Percentiles rank a stretch among this genome's conserved stretches.
phyloP scores from a whole-genome alignment of 108 stramenopile genomes.

The Phaeodactylum tricornutum region DNA sequence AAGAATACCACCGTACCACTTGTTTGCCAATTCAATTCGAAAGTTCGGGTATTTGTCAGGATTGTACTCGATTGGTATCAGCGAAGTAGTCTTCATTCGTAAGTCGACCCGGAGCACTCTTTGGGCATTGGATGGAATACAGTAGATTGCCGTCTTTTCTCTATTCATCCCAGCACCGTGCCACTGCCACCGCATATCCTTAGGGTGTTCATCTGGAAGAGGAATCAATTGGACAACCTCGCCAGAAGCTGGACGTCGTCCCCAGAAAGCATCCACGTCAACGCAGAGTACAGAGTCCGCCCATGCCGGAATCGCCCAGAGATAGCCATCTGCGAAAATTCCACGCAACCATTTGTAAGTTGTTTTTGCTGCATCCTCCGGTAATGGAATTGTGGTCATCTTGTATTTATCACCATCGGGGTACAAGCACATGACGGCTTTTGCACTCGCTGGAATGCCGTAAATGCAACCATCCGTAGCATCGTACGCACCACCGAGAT shows the following conservation, averaged over 20 bases:
- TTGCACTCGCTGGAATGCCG: conserved; percentile 59
- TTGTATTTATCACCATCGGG: conserved; percentile 16
- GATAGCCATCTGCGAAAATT: conserved; percentile 49
- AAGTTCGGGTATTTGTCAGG: conserved; percentile 31
- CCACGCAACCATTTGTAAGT: conserved; percentile 78
- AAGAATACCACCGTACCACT: conserved; percentile 78
- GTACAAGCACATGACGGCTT: conserved; percentile 43
- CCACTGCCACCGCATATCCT: conserved; percentile 64
- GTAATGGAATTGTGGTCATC: conserved; percentile 47
- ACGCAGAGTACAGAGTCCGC: conserved; percentile 47
- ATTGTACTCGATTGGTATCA: conserved; percentile 40
- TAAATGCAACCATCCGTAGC: conserved; percentile 58
- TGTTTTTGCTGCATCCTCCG: conserved; percentile 26
- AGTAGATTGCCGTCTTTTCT: conserved; percentile 70
- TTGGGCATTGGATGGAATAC: conserved; percentile 70
- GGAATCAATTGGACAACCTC: conserved; percentile 28
- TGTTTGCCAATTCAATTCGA: conserved; percentile 36
- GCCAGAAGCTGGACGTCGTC: conserved; percentile 17
- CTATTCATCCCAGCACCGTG: conserved; percentile 75
- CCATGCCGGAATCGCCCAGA: conserved; percentile 78
- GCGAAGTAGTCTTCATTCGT: conserved; percentile 41
- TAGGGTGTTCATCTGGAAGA: conserved; percentile 33
- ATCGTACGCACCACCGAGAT: conserved; percentile 74
- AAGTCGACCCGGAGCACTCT: conserved; percentile 70
- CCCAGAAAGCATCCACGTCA: conserved; percentile 50